Conservation (phyloP, 169 alveolate genomes). For the Plasmodium fragile region DNA sequence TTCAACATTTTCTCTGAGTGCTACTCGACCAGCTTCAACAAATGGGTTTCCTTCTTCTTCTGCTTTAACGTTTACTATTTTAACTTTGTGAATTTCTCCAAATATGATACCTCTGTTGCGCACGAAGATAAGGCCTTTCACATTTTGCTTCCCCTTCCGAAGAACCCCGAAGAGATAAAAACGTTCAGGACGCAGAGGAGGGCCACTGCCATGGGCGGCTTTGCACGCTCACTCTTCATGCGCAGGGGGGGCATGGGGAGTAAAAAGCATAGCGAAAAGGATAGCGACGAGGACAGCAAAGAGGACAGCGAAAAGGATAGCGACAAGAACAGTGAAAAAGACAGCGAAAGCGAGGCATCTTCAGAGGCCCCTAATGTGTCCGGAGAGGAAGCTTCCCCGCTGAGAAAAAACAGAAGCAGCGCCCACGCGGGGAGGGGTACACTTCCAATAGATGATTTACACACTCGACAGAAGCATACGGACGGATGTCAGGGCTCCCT, state of each 20-base stretch:
- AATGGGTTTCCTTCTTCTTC: constrained; percentile 71
- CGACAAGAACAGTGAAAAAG: too few species aligned
- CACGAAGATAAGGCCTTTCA: constrained; percentile 51
- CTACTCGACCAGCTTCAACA: constrained; percentile 56
- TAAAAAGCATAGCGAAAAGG: neutral
- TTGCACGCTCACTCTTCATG: constrained; percentile 6
- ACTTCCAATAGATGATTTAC: neutral
- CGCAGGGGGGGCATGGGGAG: neutral
- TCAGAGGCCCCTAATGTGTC: neutral
- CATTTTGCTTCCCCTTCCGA: constrained; percentile 44
- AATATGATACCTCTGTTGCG: constrained; percentile 13
- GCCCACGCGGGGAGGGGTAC: neutral
- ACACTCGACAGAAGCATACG: neutral
- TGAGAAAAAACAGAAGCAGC: neutral
- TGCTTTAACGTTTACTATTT: constrained; percentile 59
- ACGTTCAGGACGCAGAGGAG: constrained; percentile 13
- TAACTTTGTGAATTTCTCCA: constrained; percentile 42
- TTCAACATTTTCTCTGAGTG: constrained; percentile 62
- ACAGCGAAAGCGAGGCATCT: neutral
- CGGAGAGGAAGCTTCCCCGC: neutral
- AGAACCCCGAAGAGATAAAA: constrained; percentile 62
- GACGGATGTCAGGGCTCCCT: neutral
- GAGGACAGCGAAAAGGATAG: neutral
- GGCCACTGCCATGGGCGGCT: neutral
- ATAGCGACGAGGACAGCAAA: neutral